A percentile compares a stretch with the other conserved stretches of the same genome.
Conservation (phyloP, 352 stramenopile species). For the Lagenidium sp. region DNA sequence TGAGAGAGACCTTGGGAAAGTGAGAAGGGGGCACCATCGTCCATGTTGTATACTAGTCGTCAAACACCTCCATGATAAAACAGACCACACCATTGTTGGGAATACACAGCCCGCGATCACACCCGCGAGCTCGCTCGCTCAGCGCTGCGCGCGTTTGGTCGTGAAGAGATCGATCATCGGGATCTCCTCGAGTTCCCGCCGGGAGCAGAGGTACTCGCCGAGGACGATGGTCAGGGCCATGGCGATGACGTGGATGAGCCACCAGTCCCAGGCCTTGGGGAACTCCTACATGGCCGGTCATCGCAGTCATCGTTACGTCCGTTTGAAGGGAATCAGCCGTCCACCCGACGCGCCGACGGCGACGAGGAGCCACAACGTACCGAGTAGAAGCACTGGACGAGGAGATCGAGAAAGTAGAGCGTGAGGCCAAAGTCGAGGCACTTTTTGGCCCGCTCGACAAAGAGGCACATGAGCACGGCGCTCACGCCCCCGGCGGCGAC, state of each 20-base stretch:
- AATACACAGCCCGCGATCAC: no score
- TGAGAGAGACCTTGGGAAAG: no score
- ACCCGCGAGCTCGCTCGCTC: no score
- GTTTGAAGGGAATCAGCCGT: no score
- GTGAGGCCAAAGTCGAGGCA: slow-evolving; percentile 88
- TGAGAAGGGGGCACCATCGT: no score
- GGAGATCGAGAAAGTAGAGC: slow-evolving; percentile 82
- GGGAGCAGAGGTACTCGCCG: slow-evolving; percentile 83
- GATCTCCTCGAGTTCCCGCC: slow-evolving; percentile 83
- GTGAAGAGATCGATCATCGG: slow-evolving; percentile 81
- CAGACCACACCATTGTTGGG: no score
- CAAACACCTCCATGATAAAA: no score
- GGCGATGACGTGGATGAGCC: slow-evolving; percentile 65
- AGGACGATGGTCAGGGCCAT: slow-evolving; percentile 72
- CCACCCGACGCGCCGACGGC: no score
- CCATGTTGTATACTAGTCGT: no score
- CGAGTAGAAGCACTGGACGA: slow-evolving; percentile 78
- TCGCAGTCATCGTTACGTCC: no score
- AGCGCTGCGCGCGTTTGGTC: slow-evolving; percentile 49
- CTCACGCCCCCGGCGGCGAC: slow-evolving; percentile 44
- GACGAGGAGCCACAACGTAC: no score
- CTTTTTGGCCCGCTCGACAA: slow-evolving; percentile 87
- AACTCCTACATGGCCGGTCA: no score
- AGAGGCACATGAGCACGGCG: slow-evolving; percentile 62
- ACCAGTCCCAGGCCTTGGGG: slow-evolving; percentile 83